These are phyloP conservation scores for Triadica sebifera DNA, from an alignment of 345 rosid genomes.

Conservation along the genomic window DNA sequence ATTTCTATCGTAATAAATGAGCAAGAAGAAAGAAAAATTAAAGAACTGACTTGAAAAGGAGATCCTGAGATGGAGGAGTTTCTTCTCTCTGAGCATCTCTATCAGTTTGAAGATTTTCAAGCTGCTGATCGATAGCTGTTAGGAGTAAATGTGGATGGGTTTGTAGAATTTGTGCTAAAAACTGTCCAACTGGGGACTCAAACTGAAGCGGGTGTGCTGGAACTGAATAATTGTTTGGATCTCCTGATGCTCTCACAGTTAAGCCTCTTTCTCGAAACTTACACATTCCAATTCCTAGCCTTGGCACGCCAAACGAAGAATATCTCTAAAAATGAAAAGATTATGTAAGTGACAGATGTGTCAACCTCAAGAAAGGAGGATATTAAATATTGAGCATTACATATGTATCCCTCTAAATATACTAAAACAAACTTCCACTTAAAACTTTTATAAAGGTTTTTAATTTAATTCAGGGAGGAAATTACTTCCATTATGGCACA, in stretches of 20 bases:
- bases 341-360: neutral
- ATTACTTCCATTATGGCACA: neutral
- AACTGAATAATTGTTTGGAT: slow-evolving; percentile 38
- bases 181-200: slow-evolving; percentile 83
- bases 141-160: slow-evolving; percentile 89
- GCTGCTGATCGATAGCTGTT: slow-evolving; percentile 81
- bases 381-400: neutral
- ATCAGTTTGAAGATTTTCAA: slow-evolving; percentile 66
- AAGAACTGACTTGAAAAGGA: slow-evolving; percentile 67
- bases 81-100: slow-evolving; percentile 46
- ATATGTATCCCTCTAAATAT: neutral
- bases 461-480: neutral
- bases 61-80: slow-evolving; percentile 43
- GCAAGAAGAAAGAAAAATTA: neutral
- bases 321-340: slow-evolving; percentile 48
- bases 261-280: slow-evolving; percentile 47
- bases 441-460: neutral
- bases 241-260: slow-evolving; percentile 58
- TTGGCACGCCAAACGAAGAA: slow-evolving; percentile 43
- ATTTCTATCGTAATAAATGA: neutral
- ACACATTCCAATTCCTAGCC: slow-evolving; percentile 39
- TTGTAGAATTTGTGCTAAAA: slow-evolving; percentile 67
- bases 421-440: neutral
- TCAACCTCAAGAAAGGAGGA: neutral
- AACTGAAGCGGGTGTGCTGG: slow-evolving; percentile 74